Base-by-base conservation (phyloP, 306 rosid species). In the Glycyrrhiza uralensis region DNA sequence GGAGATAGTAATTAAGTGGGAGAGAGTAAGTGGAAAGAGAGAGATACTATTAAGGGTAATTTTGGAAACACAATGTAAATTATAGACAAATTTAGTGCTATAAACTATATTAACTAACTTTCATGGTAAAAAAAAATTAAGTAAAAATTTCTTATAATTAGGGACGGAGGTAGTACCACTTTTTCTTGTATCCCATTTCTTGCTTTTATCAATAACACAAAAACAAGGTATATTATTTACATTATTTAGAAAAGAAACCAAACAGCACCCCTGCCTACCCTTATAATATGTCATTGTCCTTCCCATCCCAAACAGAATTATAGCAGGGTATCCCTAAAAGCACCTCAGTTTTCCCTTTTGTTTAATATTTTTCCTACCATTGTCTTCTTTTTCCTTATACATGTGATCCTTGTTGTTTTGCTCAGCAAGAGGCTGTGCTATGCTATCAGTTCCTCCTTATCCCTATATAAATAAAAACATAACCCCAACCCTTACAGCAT, bases 391-490 rank as follows among this genome's bases (percentile, higher is more conserved):
- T 55, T 56, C 7, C 47, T 28, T 7, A 28, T 19, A 58, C 19
- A 26, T 54, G 66, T 46, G 70, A 28, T 15, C 12, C 51, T 32
- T 9, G 57, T 56, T 46, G 54, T 58, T 19, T 22, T 65, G 23
- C 19, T 18, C 4, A 42, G n/a, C 35, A 10, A 17, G 26, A 20
- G 71, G n/a, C 38, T 56, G 15, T 46, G 54, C 24, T 8, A 47
- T 46, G 54, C 24, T 8, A 47, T 29, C 14, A 8, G 18, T 38
- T 75, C 7, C 32, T 18, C 39, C 49, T 14, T 32, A 81, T 69
- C 49, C 69, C 54, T 55, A 66, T 80, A 80, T 80, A 75, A 50
- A 54, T 3, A 67, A 56, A 35, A 52, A 12, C 64, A 44, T 7
- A 51, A 11, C 5, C 8, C 18, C 18, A 30, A 39, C 22, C 7